Evolutionary conservation across 345 rosid species (phyloP).

Genomic region (Chamaenerion angustifolium): DNA sequence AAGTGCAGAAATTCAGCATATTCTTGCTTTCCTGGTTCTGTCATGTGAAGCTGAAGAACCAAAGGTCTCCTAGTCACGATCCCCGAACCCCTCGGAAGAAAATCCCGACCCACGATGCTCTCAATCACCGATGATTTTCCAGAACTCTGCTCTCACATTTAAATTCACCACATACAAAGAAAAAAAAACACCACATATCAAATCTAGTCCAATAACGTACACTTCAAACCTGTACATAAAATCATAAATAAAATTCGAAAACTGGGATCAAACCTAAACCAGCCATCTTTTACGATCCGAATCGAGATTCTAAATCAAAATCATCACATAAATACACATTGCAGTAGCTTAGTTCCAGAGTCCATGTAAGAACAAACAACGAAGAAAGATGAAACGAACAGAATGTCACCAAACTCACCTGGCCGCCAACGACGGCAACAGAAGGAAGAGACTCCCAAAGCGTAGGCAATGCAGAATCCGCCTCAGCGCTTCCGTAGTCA

Average conservation of each 20-base stretch:
- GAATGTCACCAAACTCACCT: constrained; percentile 15
- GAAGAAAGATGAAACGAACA: too few species aligned
- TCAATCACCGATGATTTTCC: constrained; percentile 62
- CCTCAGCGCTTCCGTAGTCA: constrained; percentile 27
- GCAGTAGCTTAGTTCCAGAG: too few species aligned
- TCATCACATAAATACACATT: too few species aligned
- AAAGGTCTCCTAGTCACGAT: constrained; percentile 60
- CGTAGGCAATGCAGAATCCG: constrained; percentile 27
- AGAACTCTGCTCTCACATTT: constrained; percentile 29
- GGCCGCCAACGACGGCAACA: constrained; percentile 54
- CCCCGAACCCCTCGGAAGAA: constrained; percentile 62
- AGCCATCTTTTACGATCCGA: too few species aligned
- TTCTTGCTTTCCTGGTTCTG: constrained; percentile 29
- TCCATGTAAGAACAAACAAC: too few species aligned
- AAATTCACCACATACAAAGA: background rate
- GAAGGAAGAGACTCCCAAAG: constrained; percentile 74
- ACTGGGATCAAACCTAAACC: too few species aligned
- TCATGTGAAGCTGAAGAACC: constrained; percentile 55
- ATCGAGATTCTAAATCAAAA: too few species aligned
- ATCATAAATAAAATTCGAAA: too few species aligned
- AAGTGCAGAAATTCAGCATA: constrained; percentile 64
- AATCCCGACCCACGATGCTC: constrained; percentile 60
- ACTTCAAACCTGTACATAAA: too few species aligned
- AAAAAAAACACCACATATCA: too few species aligned
- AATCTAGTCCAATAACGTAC: too few species aligned